Base-by-base conservation (phyloP, 2,329 filamentous ascomycete species). In the Aspergillus texensis region DNA sequence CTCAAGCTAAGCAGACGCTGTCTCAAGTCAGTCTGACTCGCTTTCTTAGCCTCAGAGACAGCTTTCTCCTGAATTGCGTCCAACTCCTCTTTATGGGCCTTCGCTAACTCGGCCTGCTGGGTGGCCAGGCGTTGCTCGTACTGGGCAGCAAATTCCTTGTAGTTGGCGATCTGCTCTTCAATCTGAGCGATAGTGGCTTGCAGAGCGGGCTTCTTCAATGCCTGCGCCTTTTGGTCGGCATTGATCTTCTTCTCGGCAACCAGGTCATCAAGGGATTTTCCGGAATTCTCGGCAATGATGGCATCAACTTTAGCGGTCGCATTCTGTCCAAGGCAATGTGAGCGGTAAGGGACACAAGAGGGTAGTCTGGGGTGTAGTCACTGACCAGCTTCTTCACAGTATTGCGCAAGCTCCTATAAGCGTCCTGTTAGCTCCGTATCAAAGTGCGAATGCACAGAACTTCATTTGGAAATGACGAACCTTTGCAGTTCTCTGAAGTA, bases 301-400 rank as follows among this genome's bases (percentile, higher is more conserved):
- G 82, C 75, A 68, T 89, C 86, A 68, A 87, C 83, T 76, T 88
- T 89, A 60, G 84, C 77, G 70, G 85, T 86, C 61, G 82, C 81
- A 69, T 85, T 85, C 84, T 87, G 66, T 26, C 55, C 45, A 43
- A 34, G 64, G 46, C 32, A 60, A 63, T 74, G 60, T 70, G 56
- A 70, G 65, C 65, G 58, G 36, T 55, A 28, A 36, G 54, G 32
- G 8, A 19, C 52, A 55, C 52, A 39, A 1, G 34, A 12, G n/a
- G 34, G 60, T 61, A 21, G 21, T 16, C 50, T 10, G 32, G 36
- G 41, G 26, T 34, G 56, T 52, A 19, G 46, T 48, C 41, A 83
- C 91, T 82, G 81, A 96, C 92, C 73, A 98, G 89, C 82, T 97
- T 97, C 87, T 97, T 98, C 84, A 89, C 91, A 74, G 95, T 83